A percentile compares a stretch with the other conserved stretches of the same genome.
Evolutionary conservation across 225 moss, liverwort and hornwort species (phyloP).

Genomic region (Asterella californica): DNA sequence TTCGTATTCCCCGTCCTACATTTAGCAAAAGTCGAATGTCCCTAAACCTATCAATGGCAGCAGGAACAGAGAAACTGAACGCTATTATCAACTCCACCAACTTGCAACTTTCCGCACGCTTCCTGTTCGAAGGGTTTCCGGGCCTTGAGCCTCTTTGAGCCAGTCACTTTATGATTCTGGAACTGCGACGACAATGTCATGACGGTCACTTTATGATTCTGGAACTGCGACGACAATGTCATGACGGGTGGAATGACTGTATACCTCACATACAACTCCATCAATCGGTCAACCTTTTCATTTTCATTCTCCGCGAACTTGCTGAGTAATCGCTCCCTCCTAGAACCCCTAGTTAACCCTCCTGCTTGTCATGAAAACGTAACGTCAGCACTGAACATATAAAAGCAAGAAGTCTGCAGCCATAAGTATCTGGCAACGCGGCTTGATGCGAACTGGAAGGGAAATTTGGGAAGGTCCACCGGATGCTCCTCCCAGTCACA

Average conservation of each 20-base stretch:
- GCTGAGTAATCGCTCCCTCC: constrained; percentile 79
- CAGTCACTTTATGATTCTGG: neutral
- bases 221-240: neutral
- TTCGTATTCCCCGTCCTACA: neutral
- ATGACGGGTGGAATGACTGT: neutral
- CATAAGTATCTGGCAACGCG: neutral
- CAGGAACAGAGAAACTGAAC: too few species aligned
- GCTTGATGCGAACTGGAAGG: neutral
- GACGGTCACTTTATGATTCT: neutral
- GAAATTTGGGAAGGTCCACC: neutral
- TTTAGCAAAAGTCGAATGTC: neutral
- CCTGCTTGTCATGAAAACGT: constrained; percentile 42
- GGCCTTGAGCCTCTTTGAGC: neutral
- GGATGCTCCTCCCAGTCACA: neutral
- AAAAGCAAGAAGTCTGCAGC: too few species aligned
- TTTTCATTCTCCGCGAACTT: constrained; percentile 82
- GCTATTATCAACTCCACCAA: neutral
- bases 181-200: neutral
- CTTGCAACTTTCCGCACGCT: neutral
- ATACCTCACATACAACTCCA: constrained; percentile 97
- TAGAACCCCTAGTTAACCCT: constrained; percentile 79
- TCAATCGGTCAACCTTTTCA: constrained; percentile 92
- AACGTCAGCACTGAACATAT: neutral
- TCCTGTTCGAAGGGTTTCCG: neutral
- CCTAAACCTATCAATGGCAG: neutral